phyloP scores from a whole-genome alignment of 1,284 basidiomycete genomes.

The Irpex sp. region DNA sequence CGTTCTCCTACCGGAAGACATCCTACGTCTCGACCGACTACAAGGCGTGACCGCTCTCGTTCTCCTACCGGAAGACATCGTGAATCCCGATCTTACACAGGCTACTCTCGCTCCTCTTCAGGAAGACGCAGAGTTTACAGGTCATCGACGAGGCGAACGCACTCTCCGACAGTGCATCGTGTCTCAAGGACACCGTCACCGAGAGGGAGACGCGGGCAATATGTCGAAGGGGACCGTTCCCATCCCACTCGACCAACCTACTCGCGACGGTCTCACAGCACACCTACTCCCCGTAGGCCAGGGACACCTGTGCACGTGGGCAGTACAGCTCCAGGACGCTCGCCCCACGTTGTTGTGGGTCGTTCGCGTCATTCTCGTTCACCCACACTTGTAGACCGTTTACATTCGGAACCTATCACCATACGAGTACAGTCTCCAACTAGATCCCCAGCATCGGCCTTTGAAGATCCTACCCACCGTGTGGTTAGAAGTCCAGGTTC shows the following conservation, averaged over 20 bases:
- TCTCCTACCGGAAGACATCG: background rate
- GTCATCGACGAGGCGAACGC: too few relatives aligned
- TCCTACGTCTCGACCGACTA: background rate
- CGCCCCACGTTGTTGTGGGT: background rate
- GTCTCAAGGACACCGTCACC: background rate
- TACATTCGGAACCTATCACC: background rate
- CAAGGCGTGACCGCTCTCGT: background rate
- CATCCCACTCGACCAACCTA: background rate
- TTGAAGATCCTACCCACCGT: conserved; percentile 1
- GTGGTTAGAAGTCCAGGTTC: background rate
- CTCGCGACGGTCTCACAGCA: background rate
- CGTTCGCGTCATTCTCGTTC: background rate
- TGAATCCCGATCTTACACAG: background rate
- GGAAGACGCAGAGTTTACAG: too few relatives aligned
- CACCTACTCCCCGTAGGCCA: background rate
- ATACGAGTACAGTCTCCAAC: background rate
- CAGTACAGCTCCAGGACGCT: background rate
- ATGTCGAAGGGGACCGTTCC: background rate
- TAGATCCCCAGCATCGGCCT: background rate
- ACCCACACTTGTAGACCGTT: conserved; percentile 1
- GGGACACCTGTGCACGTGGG: background rate
- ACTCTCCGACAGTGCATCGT: too few relatives aligned
- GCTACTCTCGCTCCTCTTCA: too few relatives aligned
- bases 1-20: background rate
- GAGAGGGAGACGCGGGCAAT: background rate